These are phyloP conservation scores for Torrubiellomyces zombiae DNA, from an alignment of 2,329 filamentous ascomycete genomes.

Conservation along the genomic window DNA sequence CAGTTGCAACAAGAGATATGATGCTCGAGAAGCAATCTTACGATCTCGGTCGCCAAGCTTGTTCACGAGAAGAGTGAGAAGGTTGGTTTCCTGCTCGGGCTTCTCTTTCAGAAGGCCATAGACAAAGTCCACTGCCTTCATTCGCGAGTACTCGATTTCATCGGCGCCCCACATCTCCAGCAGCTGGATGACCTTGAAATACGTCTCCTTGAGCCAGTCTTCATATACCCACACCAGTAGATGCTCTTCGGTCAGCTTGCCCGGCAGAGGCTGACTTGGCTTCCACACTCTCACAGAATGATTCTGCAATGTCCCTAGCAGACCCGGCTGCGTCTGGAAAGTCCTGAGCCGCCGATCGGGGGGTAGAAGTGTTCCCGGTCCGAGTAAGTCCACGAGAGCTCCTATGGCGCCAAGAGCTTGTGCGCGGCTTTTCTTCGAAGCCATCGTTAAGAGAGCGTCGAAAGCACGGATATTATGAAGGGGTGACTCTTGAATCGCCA, in stretches of 20 bases:
- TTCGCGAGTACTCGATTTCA: constrained; percentile 85
- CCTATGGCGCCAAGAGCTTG: constrained; percentile 86
- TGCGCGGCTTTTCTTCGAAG: constrained; percentile 84
- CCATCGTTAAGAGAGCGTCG: constrained; percentile 64
- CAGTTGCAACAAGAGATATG: constrained; percentile 83
- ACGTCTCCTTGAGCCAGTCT: constrained; percentile 85
- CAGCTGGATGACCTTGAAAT: constrained; percentile 84
- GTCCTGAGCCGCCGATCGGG: constrained; percentile 62
- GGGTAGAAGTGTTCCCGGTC: constrained; percentile 73
- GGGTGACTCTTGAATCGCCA: constrained; percentile 91
- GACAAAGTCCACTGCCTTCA: constrained; percentile 75
- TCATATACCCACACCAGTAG: constrained; percentile 83
- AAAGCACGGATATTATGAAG: constrained; percentile 83
- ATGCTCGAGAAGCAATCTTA: constrained; percentile 87
- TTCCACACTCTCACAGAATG: constrained; percentile 44
- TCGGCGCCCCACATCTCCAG: constrained; percentile 89
- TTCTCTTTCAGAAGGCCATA: constrained; percentile 87
- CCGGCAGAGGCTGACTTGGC: constrained; percentile 52
- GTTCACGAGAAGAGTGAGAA: constrained; percentile 81
- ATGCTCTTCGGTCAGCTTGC: constrained; percentile 56
- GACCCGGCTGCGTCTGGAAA: constrained; percentile 64
- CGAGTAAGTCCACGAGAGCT: constrained; percentile 85
- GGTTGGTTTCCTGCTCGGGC: constrained; percentile 90
- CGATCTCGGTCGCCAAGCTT: constrained; percentile 91
- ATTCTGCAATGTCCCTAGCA: constrained; percentile 55